phyloP scores from a whole-genome alignment of 345 rosid species.

The Eucalyptus leucophloia region DNA sequence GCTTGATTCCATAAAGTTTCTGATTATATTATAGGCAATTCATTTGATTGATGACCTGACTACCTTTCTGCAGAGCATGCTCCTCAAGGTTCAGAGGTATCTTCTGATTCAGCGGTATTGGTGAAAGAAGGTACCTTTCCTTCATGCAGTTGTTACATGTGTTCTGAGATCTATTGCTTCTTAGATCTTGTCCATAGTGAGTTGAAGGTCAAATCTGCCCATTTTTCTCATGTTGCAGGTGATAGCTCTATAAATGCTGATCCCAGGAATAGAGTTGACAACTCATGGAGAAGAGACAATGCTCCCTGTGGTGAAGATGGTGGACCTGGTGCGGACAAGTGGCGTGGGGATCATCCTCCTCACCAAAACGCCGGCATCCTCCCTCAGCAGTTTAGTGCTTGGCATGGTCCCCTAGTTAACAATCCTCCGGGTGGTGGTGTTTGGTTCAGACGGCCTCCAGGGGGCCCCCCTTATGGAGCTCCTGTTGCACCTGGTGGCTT shows the following conservation, averaged over 20 bases:
- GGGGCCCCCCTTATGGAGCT: constrained; percentile 66
- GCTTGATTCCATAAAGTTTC: neutral
- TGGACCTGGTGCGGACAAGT: constrained; percentile 43
- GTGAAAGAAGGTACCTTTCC: constrained; percentile 17
- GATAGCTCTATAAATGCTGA: constrained; percentile 26
- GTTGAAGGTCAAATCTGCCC: neutral
- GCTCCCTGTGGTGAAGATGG: constrained; percentile 46
- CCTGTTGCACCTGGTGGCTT: constrained; percentile 77
- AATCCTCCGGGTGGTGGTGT: constrained; percentile 77
- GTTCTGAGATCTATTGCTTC: neutral
- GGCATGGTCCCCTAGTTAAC: constrained; percentile 79
- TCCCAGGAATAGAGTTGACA: constrained; percentile 17
- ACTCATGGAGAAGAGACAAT: constrained; percentile 70
- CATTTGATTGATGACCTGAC: neutral
- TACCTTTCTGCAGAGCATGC: constrained; percentile 38
- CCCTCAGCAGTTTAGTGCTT: constrained; percentile 62
- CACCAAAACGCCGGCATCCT: constrained; percentile 45
- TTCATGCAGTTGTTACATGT: neutral
- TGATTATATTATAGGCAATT: neutral
- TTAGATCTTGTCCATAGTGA: neutral
- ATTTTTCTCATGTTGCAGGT: constrained; percentile 13
- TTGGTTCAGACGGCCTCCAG: constrained; percentile 87
- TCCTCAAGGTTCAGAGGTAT: constrained; percentile 38
- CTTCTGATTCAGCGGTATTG: constrained; percentile 28
- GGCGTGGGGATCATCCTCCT: constrained; percentile 53